Conservation (phyloP, 1,284 basidiomycete species). For the Trametes polyzona region DNA sequence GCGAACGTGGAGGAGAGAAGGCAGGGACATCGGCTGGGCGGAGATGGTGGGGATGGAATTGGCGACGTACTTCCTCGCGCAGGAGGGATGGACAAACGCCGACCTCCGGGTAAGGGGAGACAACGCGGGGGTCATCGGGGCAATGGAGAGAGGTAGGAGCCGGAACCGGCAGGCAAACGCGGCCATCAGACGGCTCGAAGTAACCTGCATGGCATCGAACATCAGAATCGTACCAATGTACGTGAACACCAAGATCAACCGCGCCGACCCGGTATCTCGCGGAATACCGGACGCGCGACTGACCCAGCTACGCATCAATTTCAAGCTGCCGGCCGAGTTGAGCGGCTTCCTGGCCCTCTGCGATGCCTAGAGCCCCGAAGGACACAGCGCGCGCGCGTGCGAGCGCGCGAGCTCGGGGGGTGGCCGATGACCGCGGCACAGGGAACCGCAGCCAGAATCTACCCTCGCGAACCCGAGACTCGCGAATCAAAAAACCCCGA, state of each 20-base stretch:
- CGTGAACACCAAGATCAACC: background rate
- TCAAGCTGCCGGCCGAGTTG: background rate
- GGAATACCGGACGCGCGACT: background rate
- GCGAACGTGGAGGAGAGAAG: constrained; percentile 29
- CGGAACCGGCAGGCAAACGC: background rate
- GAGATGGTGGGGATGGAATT: constrained; percentile 45
- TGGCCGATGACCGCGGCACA: background rate
- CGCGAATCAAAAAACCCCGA: background rate
- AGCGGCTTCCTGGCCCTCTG: background rate
- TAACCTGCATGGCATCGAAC: background rate
- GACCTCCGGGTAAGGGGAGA: constrained; percentile 40
- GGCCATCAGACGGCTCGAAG: background rate
- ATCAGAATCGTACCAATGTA: background rate
- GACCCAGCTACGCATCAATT: background rate
- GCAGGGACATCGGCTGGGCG: constrained; percentile 43
- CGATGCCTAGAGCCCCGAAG: background rate
- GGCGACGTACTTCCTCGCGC: constrained; percentile 13
- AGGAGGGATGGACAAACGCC: background rate
- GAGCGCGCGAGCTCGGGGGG: background rate
- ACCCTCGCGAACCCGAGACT: background rate
- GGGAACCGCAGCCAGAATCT: no score
- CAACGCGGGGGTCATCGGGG: constrained; percentile 43
- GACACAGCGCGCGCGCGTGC: background rate
- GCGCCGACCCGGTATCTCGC: constrained; percentile 7
- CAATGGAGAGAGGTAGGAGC: background rate